A percentile compares a stretch with the other conserved stretches of the same genome.
These are phyloP conservation scores for Boechera divaricarpa DNA, from an alignment of 345 rosid species.

Conservation along the genomic window DNA sequence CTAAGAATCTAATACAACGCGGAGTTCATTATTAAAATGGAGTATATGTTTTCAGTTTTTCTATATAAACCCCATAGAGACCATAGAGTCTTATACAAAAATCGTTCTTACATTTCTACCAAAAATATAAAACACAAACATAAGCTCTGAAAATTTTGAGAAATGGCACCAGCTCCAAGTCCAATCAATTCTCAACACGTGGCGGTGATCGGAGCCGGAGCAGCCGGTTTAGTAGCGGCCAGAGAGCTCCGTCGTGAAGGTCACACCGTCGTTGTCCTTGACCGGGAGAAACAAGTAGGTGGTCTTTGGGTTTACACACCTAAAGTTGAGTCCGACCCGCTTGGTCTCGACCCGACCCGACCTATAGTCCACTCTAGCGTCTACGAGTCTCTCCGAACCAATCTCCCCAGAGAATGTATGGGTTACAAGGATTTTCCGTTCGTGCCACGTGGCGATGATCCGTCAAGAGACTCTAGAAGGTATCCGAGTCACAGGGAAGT, in stretches of 20 bases:
- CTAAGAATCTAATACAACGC: background rate
- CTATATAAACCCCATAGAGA: background rate
- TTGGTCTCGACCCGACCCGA: constrained; percentile 64
- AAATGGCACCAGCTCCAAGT: constrained; percentile 36
- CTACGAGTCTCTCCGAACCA: constrained; percentile 81
- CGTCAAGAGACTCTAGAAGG: constrained; percentile 64
- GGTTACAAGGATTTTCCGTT: constrained; percentile 77
- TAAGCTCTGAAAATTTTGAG: background rate
- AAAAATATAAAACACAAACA: background rate
- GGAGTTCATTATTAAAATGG: background rate
- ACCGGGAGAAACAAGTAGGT: constrained; percentile 61
- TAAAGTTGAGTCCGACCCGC: constrained; percentile 63
- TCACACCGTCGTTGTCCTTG: constrained; percentile 69
- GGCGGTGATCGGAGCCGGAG: constrained; percentile 89
- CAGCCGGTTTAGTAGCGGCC: constrained; percentile 74
- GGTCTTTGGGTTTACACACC: constrained; percentile 82
- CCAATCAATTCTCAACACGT: constrained; percentile 48
- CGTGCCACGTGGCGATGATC: constrained; percentile 40
- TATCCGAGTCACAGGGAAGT: constrained; percentile 77
- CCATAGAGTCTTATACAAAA: background rate
- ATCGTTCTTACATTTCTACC: background rate
- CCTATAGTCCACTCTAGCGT: constrained; percentile 64
- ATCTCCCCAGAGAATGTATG: constrained; percentile 82
- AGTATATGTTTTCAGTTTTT: background rate
- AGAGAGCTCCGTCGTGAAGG: constrained; percentile 78